Conservation (phyloP, 805 yeast genomes). For the Lachancea lanzarotensis region DNA sequence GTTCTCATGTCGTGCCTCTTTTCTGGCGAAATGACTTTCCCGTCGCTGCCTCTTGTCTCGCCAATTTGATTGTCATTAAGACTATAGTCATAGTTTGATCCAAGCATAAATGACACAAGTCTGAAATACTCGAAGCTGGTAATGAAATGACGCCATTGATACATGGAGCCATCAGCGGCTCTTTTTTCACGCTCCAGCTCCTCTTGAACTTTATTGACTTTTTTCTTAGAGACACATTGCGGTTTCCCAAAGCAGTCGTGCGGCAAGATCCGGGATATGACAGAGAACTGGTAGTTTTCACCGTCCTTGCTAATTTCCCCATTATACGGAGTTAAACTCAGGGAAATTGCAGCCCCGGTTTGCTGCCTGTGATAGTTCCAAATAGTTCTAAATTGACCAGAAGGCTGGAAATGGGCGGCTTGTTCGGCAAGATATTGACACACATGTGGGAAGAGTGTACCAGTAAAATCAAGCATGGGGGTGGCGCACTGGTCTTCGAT, state of each 20-base stretch:
- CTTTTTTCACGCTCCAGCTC: conserved; percentile 3
- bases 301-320: conserved; percentile 4
- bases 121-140: conserved; percentile 19
- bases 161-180: conserved; percentile 8
- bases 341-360: conserved; percentile 8
- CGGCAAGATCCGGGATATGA: conserved; percentile 6
- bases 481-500: background rate
- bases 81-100: conserved; percentile 13
- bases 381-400: conserved; percentile 12
- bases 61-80: conserved; percentile 16
- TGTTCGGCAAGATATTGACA: background rate
- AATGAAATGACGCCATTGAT: conserved; percentile 13
- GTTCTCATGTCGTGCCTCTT: conserved; percentile 19
- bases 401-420: conserved; percentile 1
- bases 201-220: conserved; percentile 5
- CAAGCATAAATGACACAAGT: conserved; percentile 16
- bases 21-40: conserved; percentile 17
- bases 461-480: conserved; percentile 1
- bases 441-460: background rate
- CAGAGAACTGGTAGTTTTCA: conserved; percentile 5
- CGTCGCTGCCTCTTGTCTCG: conserved; percentile 18
- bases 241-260: conserved; percentile 8
- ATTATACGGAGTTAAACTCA: conserved; percentile 12
- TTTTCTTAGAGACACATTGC: background rate
- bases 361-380: conserved; percentile 16